These are phyloP conservation scores for Verticillium dahliae DNA, from an alignment of 2,329 filamentous ascomycete genomes.

Conservation along the genomic window DNA sequence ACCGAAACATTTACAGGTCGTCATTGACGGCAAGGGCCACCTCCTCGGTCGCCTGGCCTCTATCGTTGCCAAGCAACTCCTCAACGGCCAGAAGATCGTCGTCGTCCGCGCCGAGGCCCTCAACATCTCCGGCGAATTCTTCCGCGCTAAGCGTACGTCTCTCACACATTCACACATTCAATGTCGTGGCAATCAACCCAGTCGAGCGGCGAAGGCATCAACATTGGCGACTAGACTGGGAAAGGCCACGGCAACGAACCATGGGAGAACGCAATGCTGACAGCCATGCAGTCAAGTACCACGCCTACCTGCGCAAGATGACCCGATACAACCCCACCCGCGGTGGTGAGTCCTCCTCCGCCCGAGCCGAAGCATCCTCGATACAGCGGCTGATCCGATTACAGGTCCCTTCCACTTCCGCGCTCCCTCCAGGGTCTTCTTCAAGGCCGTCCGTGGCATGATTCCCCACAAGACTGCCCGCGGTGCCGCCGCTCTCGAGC, in stretches of 20 bases:
- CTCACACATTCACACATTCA: slow-evolving; percentile 8
- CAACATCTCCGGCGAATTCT: slow-evolving; percentile 99
- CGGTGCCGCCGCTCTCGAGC: slow-evolving; percentile 91
- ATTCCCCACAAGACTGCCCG: slow-evolving; percentile 99
- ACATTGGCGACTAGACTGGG: slow-evolving; percentile 9
- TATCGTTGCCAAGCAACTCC: slow-evolving; percentile 98
- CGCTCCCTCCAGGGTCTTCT: slow-evolving; percentile 98
- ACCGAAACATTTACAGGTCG: slow-evolving; percentile 57
- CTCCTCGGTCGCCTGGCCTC: slow-evolving; percentile 97
- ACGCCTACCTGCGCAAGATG: slow-evolving; percentile 99
- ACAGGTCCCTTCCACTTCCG: slow-evolving; percentile 99
- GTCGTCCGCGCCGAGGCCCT: slow-evolving; percentile 97
- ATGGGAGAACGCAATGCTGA: not conserved
- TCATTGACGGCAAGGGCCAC: slow-evolving; percentile 99
- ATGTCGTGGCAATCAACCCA: not conserved
- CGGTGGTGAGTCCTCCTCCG: slow-evolving; percentile 63
- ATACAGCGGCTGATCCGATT: slow-evolving; percentile 20
- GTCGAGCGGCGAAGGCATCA: not conserved
- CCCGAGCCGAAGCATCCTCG: slow-evolving; percentile 10
- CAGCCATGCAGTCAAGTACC: slow-evolving; percentile 86
- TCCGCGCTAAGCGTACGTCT: slow-evolving; percentile 98
- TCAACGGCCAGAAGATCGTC: slow-evolving; percentile 99
- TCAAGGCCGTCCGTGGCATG: slow-evolving; percentile 99
- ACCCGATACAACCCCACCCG: slow-evolving; percentile 99
- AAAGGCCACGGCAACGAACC: not conserved